A percentile compares a stretch with the other conserved stretches of the same genome.
phyloP scores from a whole-genome alignment of 75 land plant species.

The Pinus albicaulis region DNA sequence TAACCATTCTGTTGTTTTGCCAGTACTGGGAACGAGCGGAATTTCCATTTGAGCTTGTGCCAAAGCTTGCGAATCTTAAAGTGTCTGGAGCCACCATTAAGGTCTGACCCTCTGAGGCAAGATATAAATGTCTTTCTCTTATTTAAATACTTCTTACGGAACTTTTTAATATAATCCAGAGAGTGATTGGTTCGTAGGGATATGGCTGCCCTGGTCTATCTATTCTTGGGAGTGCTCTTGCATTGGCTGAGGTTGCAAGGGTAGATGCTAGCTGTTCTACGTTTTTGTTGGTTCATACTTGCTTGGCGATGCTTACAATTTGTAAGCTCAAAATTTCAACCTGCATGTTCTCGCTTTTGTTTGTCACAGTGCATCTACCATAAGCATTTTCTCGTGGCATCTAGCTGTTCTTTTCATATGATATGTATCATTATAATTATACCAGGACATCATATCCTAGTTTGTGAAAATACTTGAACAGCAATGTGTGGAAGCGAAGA shows the following conservation, averaged over 20 bases:
- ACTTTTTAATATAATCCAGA: neutral
- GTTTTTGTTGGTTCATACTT: conserved; percentile 83
- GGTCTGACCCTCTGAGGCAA: conserved; percentile 32
- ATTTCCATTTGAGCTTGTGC: conserved; percentile 86
- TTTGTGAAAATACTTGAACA: conserved; percentile 14
- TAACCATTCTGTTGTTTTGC: conserved; percentile 2
- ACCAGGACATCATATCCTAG: neutral
- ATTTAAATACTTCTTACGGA: neutral
- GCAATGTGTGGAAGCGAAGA: conserved; percentile 79
- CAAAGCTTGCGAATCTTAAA: conserved; percentile 55
- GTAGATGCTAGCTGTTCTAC: conserved; percentile 95
- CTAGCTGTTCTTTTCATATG: neutral
- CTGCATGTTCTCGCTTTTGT: neutral
- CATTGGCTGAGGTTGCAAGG: conserved; percentile 68
- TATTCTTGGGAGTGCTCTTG: conserved; percentile 68
- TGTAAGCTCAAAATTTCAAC: conserved; percentile 31
- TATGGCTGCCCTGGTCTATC: conserved; percentile 90
- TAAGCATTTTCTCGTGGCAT: neutral
- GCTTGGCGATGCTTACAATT: conserved; percentile 90
- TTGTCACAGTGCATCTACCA: conserved; percentile 2
- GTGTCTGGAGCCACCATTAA: conserved; percentile 96
- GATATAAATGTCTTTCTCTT: neutral
- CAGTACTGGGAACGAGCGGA: conserved; percentile 93
- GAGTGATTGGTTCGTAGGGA: conserved; percentile 41
- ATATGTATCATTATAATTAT: neutral